Base-by-base conservation (phyloP, 306 rosid genomes). In the Ceratonia siliqua region DNA sequence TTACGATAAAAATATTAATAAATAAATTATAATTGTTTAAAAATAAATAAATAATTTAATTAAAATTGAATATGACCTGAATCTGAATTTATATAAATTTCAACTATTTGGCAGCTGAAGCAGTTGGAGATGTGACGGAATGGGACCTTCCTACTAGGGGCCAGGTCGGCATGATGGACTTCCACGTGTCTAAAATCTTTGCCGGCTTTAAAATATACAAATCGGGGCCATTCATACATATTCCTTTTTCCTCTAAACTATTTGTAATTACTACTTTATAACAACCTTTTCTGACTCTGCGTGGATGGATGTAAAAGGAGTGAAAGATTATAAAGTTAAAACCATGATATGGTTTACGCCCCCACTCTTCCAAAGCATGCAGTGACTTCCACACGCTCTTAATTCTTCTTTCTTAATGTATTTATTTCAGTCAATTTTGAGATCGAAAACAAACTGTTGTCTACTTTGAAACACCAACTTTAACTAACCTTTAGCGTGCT, bases 111-210 rank as follows among this genome's bases (percentile, higher is more conserved):
- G 46, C 78, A 87, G 90, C 86, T 27, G 92, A 87, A 88, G 84
- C 85, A 81, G 90, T 87, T 87, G 77, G 77, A 74, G 87, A 89
- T 81, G 80, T 85, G 94, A 92, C 72, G 55, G 62, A 73, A 53
- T 67, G 91, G 90, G 90, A 12, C 86, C 84, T 84, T 90, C 96
- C 89, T 48, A 83, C 72, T 80, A 85, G 79, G 85, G 81, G 85
- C 96, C 90, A 83, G 76, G 80, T 90, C 70, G 85, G 85, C 69
- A 78, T 85, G 72, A 77, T 88, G 92, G 83, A 70, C 24, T 79
- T 88, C 91, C 91, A 86, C 85, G 84, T 81, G 68, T 78, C 50
- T 79, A 33, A 48, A 66, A 63, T 83, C 82, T 28, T 58, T 89
- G 69, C 74, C 77, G 0, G 7, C 63, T 70, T 79, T 79, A 62